Evolutionary conservation across 1,284 basidiomycete genomes (phyloP), one percentile per base, ranked within the genome.

Genomic region (Exobasidium cylindrosporum): DNA sequence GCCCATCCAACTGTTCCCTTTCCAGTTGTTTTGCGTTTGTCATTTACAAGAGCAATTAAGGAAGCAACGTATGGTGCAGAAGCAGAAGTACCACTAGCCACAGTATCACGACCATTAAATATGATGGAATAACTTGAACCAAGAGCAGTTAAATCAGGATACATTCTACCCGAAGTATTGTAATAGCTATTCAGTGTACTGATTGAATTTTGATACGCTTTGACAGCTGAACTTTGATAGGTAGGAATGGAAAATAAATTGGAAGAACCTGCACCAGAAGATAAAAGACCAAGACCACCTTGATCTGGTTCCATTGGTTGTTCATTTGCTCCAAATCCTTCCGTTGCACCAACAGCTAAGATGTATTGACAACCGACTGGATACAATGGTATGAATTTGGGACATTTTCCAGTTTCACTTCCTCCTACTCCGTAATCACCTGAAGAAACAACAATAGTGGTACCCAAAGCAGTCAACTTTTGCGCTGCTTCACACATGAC

Each of bases 341-440:
- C 24, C 17, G 64, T 66, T 3, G 62, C 64, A 2, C 64, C 64
- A 30, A 66, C 62, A n/a, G 55, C 49, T 26, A 59, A 32, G 28
- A 66, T 35, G 58, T 63, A 66, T 7, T 45, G 62, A 55, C 64
- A 56, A 43, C 24, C 53, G 54, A 21, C 31, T n/a, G 64, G 64
- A 45, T 66, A 66, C 4, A 54, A 46, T 17, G 56, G 55, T 30
- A 63, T 44, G 45, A 65, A 65, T 2, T 29, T 17, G 6, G 43
- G 26, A 54, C 57, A 58, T 4, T 28, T 11, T 4, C 30, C 52
- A 31, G 45, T 49, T 11, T 47, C 24, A 28, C 14, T 29, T 13
- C 57, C 57, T n/a, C n/a, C 52, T 2, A 66, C 62, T 23, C 64
- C 64, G 26, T 49, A 35, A 44, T 66, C 64, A 14, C 62, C 64